Evolutionary conservation across 768 basidiomycete species (phyloP).

Genomic region (Hemileccinum impolitum): DNA sequence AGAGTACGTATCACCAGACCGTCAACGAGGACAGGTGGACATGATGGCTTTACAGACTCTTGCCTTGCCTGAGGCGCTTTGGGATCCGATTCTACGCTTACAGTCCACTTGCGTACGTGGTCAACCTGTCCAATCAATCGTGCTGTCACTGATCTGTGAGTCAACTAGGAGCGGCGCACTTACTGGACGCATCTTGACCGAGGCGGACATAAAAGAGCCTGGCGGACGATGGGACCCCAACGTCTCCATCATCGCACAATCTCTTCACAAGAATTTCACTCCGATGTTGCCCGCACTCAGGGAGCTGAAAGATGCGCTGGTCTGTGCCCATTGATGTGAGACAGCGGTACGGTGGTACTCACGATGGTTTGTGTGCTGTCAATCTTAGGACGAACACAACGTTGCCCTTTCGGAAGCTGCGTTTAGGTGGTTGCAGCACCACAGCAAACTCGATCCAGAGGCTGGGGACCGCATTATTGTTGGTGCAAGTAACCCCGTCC

Average conservation of each 20-base stretch:
- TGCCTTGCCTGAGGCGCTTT: slow-evolving; percentile 42
- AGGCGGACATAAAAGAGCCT: slow-evolving; percentile 1
- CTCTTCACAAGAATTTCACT: background rate
- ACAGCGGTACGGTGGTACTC: background rate
- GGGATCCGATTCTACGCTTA: slow-evolving; percentile 39
- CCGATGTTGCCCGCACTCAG: slow-evolving; percentile 13
- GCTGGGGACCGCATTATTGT: slow-evolving; percentile 32
- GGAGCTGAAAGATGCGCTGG: slow-evolving; percentile 15
- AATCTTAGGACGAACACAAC: slow-evolving; percentile 9
- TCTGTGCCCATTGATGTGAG: background rate
- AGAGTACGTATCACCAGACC: slow-evolving; percentile 2
- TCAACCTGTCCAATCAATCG: no score
- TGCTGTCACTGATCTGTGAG: no score
- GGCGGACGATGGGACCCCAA: slow-evolving; percentile 14
- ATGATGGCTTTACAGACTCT: slow-evolving; percentile 19
- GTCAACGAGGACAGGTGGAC: background rate
- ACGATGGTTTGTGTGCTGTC: no score
- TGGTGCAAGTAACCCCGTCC: slow-evolving; percentile 33
- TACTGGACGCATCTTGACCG: slow-evolving; percentile 8
- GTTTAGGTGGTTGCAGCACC: slow-evolving; percentile 22
- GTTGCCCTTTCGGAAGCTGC: slow-evolving; percentile 14
- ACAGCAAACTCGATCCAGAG: slow-evolving; percentile 15
- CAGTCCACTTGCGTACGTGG: slow-evolving; percentile 20
- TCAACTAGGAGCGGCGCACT: slow-evolving; percentile 10
- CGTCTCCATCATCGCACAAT: background rate